Percentiles rank a stretch among this genome's conserved stretches.
Conservation (phyloP, 805 yeast species). For the Metschnikowia henanensis region DNA sequence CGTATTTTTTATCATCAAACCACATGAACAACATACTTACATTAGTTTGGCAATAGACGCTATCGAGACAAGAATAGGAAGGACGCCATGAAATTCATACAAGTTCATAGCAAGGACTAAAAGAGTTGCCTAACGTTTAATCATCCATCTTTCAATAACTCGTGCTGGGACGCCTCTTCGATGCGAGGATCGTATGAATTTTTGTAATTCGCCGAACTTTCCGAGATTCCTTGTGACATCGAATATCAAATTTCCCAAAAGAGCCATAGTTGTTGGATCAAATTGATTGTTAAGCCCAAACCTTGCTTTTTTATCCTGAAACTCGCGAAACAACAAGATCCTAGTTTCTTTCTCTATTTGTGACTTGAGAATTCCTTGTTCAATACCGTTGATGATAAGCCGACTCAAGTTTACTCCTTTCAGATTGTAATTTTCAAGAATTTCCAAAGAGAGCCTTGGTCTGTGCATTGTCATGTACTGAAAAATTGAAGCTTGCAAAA, state of each 20-base stretch:
- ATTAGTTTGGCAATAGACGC: conserved; percentile 30
- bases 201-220: conserved; percentile 8
- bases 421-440: conserved; percentile 23
- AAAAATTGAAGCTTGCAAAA: conserved; percentile 21
- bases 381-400: conserved; percentile 21
- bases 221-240: not conserved
- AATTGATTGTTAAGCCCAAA: conserved; percentile 20
- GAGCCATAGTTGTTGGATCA: conserved; percentile 10
- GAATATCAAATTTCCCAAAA: conserved; percentile 11
- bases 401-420: conserved; percentile 21
- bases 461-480: conserved; percentile 25
- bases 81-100: conserved; percentile 6
- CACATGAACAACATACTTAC: conserved; percentile 11
- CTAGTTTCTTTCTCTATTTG: conserved; percentile 17
- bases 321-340: conserved; percentile 19
- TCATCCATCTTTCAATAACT: not conserved
- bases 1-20: conserved; percentile 11
- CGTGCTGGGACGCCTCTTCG: no score
- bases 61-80: conserved; percentile 22
- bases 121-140: not conserved
- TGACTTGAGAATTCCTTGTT: conserved; percentile 29
- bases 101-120: conserved; percentile 1
- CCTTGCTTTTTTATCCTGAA: conserved; percentile 15
- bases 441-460: conserved; percentile 24
- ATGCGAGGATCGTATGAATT: not conserved